These are phyloP conservation scores for Kluyveromyces sp. DNA, from an alignment of 1,139 yeast genomes.

Conservation along the genomic window DNA sequence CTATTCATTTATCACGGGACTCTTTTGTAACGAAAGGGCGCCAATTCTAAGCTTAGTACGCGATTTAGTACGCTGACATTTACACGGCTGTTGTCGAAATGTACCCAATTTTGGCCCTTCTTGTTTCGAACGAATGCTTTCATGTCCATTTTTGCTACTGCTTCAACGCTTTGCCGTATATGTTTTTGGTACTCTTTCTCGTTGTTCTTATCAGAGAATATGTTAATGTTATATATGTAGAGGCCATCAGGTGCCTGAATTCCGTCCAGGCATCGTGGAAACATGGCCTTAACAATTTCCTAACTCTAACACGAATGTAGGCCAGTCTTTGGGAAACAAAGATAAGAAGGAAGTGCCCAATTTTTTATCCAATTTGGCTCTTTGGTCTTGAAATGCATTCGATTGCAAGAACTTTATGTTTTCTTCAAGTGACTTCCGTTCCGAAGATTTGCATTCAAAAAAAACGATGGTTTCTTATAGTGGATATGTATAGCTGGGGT, in stretches of 20 bases:
- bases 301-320: slow-evolving; percentile 33
- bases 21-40: slow-evolving; percentile 10
- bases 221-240: slow-evolving; percentile 35
- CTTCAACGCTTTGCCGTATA: slow-evolving; percentile 30
- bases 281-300: slow-evolving; percentile 35
- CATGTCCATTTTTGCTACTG: slow-evolving; percentile 23
- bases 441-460: slow-evolving; percentile 22
- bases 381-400: background rate
- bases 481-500: slow-evolving; percentile 38
- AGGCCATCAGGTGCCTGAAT: slow-evolving; percentile 37
- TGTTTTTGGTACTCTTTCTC: slow-evolving; percentile 27
- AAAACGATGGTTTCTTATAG: slow-evolving; percentile 18
- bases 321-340: slow-evolving; percentile 37
- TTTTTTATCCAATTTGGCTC: background rate
- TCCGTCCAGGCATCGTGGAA: slow-evolving; percentile 28
- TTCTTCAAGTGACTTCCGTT: slow-evolving; percentile 7
- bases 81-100: slow-evolving; percentile 25
- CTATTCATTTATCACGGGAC: background rate
- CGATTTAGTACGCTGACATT: slow-evolving; percentile 19
- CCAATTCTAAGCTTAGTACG: slow-evolving; percentile 15
- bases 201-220: slow-evolving; percentile 37
- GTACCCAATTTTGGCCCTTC: slow-evolving; percentile 20
- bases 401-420: background rate
- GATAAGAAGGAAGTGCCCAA: slow-evolving; percentile 14
- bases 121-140: slow-evolving; percentile 11